A percentile compares a stretch with the other conserved stretches of the same genome.
phyloP scores from a whole-genome alignment of 2,329 filamentous ascomycete species.

The Diaporthe sp. region DNA sequence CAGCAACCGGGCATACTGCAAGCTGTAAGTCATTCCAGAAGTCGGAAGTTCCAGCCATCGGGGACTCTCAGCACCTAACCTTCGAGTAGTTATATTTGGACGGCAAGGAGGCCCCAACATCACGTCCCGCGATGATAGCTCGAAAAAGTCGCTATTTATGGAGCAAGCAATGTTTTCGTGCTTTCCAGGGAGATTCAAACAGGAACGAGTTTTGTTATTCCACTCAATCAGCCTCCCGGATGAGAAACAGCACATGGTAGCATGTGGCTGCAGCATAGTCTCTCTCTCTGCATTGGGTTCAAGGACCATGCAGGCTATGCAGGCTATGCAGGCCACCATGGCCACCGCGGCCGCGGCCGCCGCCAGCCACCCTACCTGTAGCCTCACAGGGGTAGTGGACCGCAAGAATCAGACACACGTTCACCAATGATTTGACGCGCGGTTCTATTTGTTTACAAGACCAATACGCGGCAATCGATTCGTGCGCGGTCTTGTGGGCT shows the following conservation, averaged over 20 bases:
- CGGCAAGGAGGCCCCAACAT: slow-evolving; percentile 47
- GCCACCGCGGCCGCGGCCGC: slow-evolving; percentile 15
- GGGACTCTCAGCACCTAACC: slow-evolving; percentile 14
- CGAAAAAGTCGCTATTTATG: neutral
- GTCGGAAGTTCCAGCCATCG: neutral
- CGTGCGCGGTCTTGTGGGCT: slow-evolving; percentile 18
- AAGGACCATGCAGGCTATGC: slow-evolving; percentile 16
- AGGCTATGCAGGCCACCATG: slow-evolving; percentile 26
- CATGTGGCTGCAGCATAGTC: slow-evolving; percentile 3
- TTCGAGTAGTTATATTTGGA: slow-evolving; percentile 52
- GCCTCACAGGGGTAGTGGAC: slow-evolving; percentile 21
- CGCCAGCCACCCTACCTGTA: slow-evolving; percentile 30
- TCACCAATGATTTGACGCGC: slow-evolving; percentile 38
- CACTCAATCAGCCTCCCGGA: neutral
- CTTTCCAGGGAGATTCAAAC: neutral
- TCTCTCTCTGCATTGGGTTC: slow-evolving; percentile 10
- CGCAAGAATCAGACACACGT: slow-evolving; percentile 15
- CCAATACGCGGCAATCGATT: slow-evolving; percentile 17
- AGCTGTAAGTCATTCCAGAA: slow-evolving; percentile 71
- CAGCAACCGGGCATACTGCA: slow-evolving; percentile 79
- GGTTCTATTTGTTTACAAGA: slow-evolving; percentile 25
- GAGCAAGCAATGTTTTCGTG: slow-evolving; percentile 14
- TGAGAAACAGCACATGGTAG: slow-evolving; percentile 7
- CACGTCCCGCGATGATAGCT: slow-evolving; percentile 10
- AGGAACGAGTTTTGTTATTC: slow-evolving; percentile 15